These are phyloP conservation scores for Pelargonium myrrhifolium DNA, from an alignment of 441 rosid genomes.

Conservation along the genomic window DNA sequence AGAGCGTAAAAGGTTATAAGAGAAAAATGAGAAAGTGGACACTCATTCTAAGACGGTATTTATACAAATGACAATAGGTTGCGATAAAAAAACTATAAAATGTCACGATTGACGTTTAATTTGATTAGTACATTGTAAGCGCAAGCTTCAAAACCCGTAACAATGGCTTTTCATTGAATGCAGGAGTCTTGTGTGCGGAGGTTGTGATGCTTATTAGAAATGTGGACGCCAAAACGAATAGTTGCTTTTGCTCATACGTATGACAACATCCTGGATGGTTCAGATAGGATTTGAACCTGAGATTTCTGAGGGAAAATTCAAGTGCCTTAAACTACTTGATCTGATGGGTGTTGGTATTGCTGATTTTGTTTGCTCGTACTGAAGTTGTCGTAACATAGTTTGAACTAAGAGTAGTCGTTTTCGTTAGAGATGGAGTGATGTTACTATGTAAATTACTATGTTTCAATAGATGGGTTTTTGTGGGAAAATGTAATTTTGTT, in stretches of 20 bases:
- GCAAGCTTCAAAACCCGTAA: not conserved
- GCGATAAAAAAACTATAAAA: too few species aligned
- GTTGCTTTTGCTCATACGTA: too few species aligned
- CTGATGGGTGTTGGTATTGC: not conserved
- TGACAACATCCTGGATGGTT: too few species aligned
- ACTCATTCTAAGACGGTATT: too few species aligned
- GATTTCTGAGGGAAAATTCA: too few species aligned
- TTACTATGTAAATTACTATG: not conserved
- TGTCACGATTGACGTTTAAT: too few species aligned
- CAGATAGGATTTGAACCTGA: too few species aligned
- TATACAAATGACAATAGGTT: too few species aligned
- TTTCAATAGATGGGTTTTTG: not conserved
- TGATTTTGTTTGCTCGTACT: not conserved
- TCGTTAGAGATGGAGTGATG: not conserved
- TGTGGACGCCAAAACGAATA: too few species aligned
- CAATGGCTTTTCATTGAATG: not conserved
- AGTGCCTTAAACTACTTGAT: not conserved
- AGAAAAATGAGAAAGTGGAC: too few species aligned
- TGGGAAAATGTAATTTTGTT: not conserved
- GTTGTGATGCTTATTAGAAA: conserved; percentile 51
- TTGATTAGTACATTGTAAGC: too few species aligned
- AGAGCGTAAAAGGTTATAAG: too few species aligned
- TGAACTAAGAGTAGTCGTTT: not conserved
- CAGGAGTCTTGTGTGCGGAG: conserved; percentile 85
- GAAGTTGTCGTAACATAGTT: not conserved